These are phyloP conservation scores for Nemania serpens DNA, from an alignment of 2,329 filamentous ascomycete species.

Conservation along the genomic window DNA sequence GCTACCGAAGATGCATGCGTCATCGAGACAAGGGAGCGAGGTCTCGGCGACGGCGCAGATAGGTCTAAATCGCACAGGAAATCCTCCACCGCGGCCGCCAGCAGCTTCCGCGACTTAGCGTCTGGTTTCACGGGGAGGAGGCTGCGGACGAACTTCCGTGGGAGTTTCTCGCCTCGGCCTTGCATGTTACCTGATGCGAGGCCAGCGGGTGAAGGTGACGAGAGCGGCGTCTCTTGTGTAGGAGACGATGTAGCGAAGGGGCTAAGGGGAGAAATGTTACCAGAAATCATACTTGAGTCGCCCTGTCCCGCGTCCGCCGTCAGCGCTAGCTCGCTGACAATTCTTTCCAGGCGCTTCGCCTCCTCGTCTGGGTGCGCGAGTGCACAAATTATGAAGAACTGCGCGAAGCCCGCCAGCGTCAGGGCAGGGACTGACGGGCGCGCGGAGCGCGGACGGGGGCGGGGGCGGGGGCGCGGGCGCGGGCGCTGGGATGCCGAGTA, in stretches of 20 bases:
- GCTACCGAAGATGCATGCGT: not conserved
- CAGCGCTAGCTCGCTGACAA: slow-evolving; percentile 74
- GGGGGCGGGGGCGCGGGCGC: not conserved
- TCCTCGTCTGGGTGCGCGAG: slow-evolving; percentile 78
- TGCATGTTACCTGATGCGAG: slow-evolving; percentile 40
- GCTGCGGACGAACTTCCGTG: slow-evolving; percentile 75
- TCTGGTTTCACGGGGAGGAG: slow-evolving; percentile 69
- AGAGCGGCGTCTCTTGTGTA: not conserved
- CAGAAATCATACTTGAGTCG: not conserved
- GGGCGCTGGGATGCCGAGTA: not conserved
- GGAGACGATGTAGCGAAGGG: slow-evolving; percentile 38
- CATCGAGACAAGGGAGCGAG: not conserved
- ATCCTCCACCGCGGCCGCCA: slow-evolving; percentile 63
- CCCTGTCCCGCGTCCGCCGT: slow-evolving; percentile 42
- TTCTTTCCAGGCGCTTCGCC: slow-evolving; percentile 68
- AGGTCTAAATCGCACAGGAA: slow-evolving; percentile 34
- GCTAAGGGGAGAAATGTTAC: not conserved
- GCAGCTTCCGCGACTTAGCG: slow-evolving; percentile 58
- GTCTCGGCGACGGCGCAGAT: not conserved
- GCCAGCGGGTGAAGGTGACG: slow-evolving; percentile 1
- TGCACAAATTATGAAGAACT: slow-evolving; percentile 75
- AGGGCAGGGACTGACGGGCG: slow-evolving; percentile 66
- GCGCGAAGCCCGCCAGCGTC: slow-evolving; percentile 69
- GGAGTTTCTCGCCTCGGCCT: slow-evolving; percentile 72
- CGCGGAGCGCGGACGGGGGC: slow-evolving; percentile 15